Evolutionary conservation across 176 grass and related monocot species (phyloP).

Genomic region (Ampelocalamus luodianensis): DNA sequence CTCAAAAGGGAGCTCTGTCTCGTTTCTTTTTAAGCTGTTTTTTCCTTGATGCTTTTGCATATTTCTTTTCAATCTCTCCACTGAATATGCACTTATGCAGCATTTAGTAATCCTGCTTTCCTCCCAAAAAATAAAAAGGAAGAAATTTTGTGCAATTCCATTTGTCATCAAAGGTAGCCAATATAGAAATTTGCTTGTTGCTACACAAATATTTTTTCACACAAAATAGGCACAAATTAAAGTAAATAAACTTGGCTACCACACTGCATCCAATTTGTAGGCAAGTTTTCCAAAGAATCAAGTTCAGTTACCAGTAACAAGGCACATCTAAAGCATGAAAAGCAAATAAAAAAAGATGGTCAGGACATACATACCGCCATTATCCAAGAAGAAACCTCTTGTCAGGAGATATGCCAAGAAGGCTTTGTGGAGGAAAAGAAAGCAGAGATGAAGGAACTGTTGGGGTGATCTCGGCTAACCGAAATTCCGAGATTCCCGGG

Average conservation of each 20-base stretch:
- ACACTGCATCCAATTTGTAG: too few species aligned
- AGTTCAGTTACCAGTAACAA: not conserved
- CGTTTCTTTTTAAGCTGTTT: not conserved
- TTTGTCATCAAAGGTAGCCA: not conserved
- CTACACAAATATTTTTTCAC: too few species aligned
- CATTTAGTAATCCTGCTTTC: not conserved
- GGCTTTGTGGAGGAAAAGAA: not conserved
- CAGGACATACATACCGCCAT: constrained; percentile 22
- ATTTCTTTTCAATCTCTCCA: not conserved
- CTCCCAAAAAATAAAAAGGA: not conserved
- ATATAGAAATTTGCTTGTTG: not conserved
- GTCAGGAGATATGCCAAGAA: not conserved
- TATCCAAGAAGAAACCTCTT: not conserved
- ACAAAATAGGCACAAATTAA: too few species aligned
- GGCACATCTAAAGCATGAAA: not conserved
- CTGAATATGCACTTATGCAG: too few species aligned
- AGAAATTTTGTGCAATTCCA: not conserved
- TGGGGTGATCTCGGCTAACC: too few species aligned
- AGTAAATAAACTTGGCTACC: too few species aligned
- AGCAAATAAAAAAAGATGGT: not conserved
- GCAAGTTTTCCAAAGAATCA: too few species aligned
- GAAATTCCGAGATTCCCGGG: not conserved
- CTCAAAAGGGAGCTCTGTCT: not conserved
- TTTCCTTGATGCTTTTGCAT: not conserved
- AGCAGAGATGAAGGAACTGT: constrained; percentile 12